Evolutionary conservation across 2,329 filamentous ascomycete genomes (phyloP).

Genomic region (Pseudogymnoascus destructans): DNA sequence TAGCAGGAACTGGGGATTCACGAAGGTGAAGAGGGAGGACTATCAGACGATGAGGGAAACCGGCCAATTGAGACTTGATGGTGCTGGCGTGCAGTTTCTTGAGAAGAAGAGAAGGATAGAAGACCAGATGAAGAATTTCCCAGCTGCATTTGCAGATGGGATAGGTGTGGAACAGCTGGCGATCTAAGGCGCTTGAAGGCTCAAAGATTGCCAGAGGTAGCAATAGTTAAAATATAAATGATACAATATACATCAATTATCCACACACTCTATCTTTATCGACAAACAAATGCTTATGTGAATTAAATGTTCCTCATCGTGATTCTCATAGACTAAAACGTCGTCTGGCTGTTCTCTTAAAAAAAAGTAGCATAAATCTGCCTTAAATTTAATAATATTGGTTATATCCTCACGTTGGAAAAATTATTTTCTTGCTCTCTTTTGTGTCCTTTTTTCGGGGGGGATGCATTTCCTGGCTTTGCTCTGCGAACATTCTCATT

Average conservation of each 20-base stretch:
- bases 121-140: conserved; percentile 89
- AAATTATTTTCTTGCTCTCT: not conserved
- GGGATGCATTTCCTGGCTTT: not conserved
- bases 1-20: conserved; percentile 99
- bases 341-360: not conserved
- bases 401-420: not conserved
- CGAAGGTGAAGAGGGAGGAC: conserved; percentile 91
- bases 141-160: conserved; percentile 59
- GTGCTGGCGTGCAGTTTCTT: conserved; percentile 99
- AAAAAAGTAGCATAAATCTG: not conserved
- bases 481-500: not conserved
- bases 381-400: not conserved
- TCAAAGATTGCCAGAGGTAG: conserved; percentile 5
- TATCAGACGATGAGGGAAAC: conserved; percentile 91
- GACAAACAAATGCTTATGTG: not conserved
- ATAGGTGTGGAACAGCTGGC: not conserved
- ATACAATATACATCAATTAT: not conserved
- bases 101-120: conserved; percentile 78
- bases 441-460: not conserved
- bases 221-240: conserved; percentile 5
- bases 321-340: not conserved
- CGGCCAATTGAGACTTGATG: conserved; percentile 89
- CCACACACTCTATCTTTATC: not conserved
- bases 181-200: not conserved
- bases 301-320: not conserved